phyloP scores from a whole-genome alignment of 306 rosid genomes.

The Cucumis melo region DNA sequence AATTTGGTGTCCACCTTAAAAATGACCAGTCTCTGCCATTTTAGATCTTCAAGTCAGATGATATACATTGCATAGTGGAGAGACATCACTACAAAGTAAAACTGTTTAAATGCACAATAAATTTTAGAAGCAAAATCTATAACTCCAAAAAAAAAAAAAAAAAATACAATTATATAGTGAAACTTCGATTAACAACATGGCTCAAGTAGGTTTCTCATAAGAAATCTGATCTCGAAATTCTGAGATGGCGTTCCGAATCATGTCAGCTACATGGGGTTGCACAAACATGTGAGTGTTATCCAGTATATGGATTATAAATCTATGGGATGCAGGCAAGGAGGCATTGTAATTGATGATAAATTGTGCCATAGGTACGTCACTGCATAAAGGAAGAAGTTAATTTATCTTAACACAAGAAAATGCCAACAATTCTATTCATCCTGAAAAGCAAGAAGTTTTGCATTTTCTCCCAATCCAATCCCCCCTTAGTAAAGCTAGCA shows the following conservation, averaged over 20 bases:
- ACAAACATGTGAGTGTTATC: slow-evolving; percentile 79
- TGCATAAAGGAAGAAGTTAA: slow-evolving; percentile 22
- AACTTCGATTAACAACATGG: background rate
- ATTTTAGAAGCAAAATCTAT: background rate
- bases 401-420: background rate
- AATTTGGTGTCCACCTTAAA: too few relatives aligned
- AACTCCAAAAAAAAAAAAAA: background rate
- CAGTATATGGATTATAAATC: slow-evolving; percentile 66
- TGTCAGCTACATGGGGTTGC: slow-evolving; percentile 59
- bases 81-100: background rate
- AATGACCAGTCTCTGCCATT: background rate
- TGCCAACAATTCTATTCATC: background rate
- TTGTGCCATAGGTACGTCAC: slow-evolving; percentile 93
- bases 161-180: background rate
- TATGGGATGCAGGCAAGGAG: slow-evolving; percentile 52
- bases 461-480: background rate
- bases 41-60: background rate
- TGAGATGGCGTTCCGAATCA: slow-evolving; percentile 65
- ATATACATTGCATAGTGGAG: background rate
- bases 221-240: slow-evolving; percentile 84
- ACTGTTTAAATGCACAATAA: background rate
- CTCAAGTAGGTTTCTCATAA: slow-evolving; percentile 69
- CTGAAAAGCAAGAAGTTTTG: background rate
- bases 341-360: slow-evolving; percentile 71
- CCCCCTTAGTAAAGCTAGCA: background rate